Evolutionary conservation across 108 stramenopile species (phyloP), one percentile per base, ranked within the genome.

Genomic region (Mayamaea pseudoterrestris): DNA sequence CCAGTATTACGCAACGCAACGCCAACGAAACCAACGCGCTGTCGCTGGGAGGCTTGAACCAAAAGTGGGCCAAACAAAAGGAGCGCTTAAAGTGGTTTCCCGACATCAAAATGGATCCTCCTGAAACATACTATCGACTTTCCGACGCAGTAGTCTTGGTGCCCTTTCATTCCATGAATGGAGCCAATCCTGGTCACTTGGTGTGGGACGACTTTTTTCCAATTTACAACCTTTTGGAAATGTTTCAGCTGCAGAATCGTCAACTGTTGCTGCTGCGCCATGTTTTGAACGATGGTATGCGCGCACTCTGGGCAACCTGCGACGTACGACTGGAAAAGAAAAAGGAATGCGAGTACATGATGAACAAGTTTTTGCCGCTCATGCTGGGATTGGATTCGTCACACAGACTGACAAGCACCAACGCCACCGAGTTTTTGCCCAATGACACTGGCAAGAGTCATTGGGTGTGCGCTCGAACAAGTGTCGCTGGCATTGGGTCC

Each of bases 201-300:
- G 60, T 78, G 2, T 78, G 70, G 67, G 76, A 78, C 37, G 70
- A 78, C 43, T 72, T 72, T 29, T 43, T 80, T 20, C 68, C 76
- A 6, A 58, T 78, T 16, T 78, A 55, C 47, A 78, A 52, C 0
- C 58, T 78, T 6, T 43, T 73, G 31, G 57, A 50, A 12, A 66
- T 70, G 61, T 78, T 70, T 58, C 58, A 68, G 27, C 50, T 65
- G 4, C n/a, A 57, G 18, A 43, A 47, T 29, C 27, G 25, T 5
- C 48, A 58, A 8, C 28, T 69, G 55, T 29, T 74, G 14, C 32
- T 64, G 47, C 59, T 63, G 48, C 72, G 63, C 30, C 55, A 68
- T 39, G 28, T 17, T 3, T 11, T 35, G 3, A 57, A 30, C 11
- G 55, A 51, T 35, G 58, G 54, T 16, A 20, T 50, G 5, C 41